Conservation (phyloP, 192 early-diverging fungal genomes). For the Backusella tuberculispora region DNA sequence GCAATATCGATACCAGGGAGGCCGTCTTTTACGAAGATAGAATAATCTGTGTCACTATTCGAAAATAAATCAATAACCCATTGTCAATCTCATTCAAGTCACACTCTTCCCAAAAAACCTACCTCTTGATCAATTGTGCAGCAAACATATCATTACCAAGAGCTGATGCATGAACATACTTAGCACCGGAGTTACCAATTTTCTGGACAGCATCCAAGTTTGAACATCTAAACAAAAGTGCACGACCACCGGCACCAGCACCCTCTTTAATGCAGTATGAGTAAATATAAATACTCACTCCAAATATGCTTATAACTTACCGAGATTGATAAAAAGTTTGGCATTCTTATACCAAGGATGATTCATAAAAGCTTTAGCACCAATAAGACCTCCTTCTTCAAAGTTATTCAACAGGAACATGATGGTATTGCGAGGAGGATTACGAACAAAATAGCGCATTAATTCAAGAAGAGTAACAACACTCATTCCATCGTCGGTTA, state of each 20-base stretch:
- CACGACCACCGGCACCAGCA: conserved; percentile 71
- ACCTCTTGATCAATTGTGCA: conserved; percentile 39
- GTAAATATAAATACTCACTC: neutral
- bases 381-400: conserved; percentile 68
- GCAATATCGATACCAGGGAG: conserved; percentile 72
- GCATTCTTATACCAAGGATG: conserved; percentile 66
- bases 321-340: conserved; percentile 69
- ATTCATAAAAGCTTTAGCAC: conserved; percentile 64
- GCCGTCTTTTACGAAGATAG: conserved; percentile 58
- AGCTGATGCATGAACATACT: conserved; percentile 56
- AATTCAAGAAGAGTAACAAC: conserved; percentile 63
- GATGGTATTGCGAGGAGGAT: conserved; percentile 63
- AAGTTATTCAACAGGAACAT: conserved; percentile 76
- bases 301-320: conserved; percentile 20
- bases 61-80: neutral
- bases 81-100: neutral
- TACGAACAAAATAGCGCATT: conserved; percentile 58
- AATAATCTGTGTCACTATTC: conserved; percentile 66
- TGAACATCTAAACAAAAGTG: conserved; percentile 60
- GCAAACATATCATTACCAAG: conserved; percentile 69
- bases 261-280: conserved; percentile 50
- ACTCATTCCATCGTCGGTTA: conserved; percentile 72
- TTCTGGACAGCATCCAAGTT: conserved; percentile 44
- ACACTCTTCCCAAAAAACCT: neutral
- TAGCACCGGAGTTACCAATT: conserved; percentile 47